Conservation (phyloP, 2,329 filamentous ascomycete genomes). For the Xylaria sp. region DNA sequence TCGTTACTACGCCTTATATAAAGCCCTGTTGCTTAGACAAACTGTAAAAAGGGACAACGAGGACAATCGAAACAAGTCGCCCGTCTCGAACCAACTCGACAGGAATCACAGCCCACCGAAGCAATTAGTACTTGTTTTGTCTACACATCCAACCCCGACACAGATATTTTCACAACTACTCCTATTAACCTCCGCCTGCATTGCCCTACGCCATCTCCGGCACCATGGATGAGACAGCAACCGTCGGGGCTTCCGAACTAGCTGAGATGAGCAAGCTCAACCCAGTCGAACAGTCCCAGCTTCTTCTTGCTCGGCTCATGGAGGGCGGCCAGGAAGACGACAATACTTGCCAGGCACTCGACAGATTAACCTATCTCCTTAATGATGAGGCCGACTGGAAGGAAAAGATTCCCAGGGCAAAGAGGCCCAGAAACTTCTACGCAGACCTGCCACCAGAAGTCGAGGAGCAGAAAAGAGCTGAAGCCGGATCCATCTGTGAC, state of each 20-base stretch:
- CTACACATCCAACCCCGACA: not conserved
- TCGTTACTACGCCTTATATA: not conserved
- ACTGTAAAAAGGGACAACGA: not conserved
- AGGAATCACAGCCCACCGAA: not conserved
- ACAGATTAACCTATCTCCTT: slow-evolving; percentile 69
- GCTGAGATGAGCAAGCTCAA: slow-evolving; percentile 45
- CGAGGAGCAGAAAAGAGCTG: not conserved
- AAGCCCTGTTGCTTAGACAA: not conserved
- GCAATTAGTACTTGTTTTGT: not conserved
- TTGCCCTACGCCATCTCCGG: slow-evolving; percentile 3
- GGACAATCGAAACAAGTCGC: not conserved
- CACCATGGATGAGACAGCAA: slow-evolving; percentile 48
- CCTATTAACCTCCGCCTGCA: not conserved
- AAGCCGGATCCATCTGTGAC: slow-evolving; percentile 59
- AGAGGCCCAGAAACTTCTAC: not conserved
- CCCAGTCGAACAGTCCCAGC: slow-evolving; percentile 70
- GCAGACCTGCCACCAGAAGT: not conserved
- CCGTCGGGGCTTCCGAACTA: slow-evolving; percentile 43
- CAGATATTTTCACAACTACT: not conserved
- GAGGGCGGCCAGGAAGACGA: slow-evolving; percentile 87
- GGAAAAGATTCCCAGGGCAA: slow-evolving; percentile 49
- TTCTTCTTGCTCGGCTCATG: slow-evolving; percentile 89
- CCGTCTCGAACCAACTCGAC: not conserved
- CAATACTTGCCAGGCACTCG: slow-evolving; percentile 71
- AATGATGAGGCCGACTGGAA: slow-evolving; percentile 62